A percentile compares a stretch with the other conserved stretches of the same genome.
Evolutionary conservation across 192 early-diverging fungal species (phyloP).

Genomic region (Phlyctochytrium bullatum): DNA sequence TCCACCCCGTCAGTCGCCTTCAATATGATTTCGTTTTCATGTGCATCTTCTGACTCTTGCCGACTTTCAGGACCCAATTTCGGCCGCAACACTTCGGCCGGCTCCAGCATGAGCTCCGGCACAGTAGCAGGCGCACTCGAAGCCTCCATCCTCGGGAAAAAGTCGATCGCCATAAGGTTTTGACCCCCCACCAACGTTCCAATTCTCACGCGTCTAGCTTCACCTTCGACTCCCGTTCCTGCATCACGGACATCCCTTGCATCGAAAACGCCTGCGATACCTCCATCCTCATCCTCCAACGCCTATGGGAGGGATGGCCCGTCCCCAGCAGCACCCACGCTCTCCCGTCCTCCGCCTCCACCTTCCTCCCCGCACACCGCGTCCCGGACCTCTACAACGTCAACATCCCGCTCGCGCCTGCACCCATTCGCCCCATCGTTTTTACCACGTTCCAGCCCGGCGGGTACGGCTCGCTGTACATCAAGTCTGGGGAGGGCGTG

Average conservation of each 20-base stretch:
- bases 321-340: background rate
- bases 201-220: background rate
- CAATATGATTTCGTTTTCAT: too few relatives aligned
- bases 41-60: too few relatives aligned
- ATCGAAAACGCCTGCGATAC: background rate
- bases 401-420: constrained; percentile 40
- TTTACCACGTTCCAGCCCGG: constrained; percentile 11
- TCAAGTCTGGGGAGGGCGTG: background rate
- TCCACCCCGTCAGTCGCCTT: background rate
- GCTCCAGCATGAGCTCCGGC: constrained; percentile 40
- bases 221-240: background rate
- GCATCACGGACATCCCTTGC: background rate
- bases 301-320: background rate
- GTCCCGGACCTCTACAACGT: constrained; percentile 36
- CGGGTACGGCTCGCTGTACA: constrained; percentile 11
- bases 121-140: constrained; percentile 48
- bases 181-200: too few relatives aligned
- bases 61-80: constrained; percentile 45
- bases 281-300: background rate
- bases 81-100: constrained; percentile 35
- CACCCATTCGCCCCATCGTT: background rate
- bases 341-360: too few relatives aligned
- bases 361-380: too few relatives aligned
- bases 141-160: constrained; percentile 33
- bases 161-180: constrained; percentile 39